Percentiles rank a stretch among this genome's conserved stretches.
phyloP scores from a whole-genome alignment of 1,284 basidiomycete genomes.

The Ustilago loliicola region DNA sequence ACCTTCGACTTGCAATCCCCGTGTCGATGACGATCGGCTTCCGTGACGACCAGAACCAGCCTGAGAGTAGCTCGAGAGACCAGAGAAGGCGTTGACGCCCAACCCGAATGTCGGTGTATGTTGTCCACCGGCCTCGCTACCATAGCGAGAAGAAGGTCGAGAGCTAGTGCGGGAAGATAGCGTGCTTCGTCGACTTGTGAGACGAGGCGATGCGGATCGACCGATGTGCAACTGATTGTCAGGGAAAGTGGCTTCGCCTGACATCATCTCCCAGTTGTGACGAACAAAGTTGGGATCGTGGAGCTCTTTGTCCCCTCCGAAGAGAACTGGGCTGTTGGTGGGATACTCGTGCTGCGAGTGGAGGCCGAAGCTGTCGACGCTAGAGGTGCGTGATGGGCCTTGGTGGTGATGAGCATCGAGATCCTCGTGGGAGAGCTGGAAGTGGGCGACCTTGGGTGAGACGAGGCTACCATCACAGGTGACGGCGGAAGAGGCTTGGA shows the following conservation, averaged over 20 bases:
- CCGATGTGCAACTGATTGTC: conserved; percentile 40
- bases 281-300: conserved; percentile 49
- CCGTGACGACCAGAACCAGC: conserved; percentile 6
- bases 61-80: conserved; percentile 39
- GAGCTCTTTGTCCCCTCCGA: conserved; percentile 44
- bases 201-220: conserved; percentile 23
- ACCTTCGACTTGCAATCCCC: conserved; percentile 43
- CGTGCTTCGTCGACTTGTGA: conserved; percentile 35
- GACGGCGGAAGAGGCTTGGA: conserved; percentile 28
- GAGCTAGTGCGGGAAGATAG: conserved; percentile 37
- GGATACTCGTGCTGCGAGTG: conserved; percentile 19
- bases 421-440: conserved; percentile 26
- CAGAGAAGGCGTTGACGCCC: conserved; percentile 33
- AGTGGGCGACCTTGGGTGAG: conserved; percentile 23
- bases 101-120: conserved; percentile 26
- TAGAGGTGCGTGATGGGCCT: conserved; percentile 14
- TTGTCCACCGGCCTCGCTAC: conserved; percentile 33
- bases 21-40: conserved; percentile 14
- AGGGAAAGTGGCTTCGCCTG: conserved; percentile 23
- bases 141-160: conserved; percentile 41
- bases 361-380: conserved; percentile 21
- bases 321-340: conserved; percentile 33
- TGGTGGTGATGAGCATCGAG: conserved; percentile 8
- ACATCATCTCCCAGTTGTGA: conserved; percentile 53
- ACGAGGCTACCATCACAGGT: conserved; percentile 23